Evolutionary conservation across 306 rosid species (phyloP).

Genomic region (Sechiopsis laciniata): DNA sequence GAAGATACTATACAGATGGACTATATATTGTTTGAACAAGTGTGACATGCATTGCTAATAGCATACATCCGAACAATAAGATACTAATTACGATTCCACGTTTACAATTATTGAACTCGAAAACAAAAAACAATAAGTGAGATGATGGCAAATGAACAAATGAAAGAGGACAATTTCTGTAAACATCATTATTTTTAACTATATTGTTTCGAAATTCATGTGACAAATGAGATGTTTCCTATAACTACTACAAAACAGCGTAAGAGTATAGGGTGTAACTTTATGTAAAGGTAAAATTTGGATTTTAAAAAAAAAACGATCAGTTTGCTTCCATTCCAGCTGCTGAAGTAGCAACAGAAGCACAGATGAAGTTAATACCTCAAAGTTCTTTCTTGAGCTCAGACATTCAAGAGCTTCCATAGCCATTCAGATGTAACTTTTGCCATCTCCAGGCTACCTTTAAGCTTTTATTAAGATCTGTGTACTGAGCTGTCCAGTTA

Average conservation of each 20-base stretch:
- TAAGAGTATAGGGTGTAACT: not conserved
- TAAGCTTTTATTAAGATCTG: constrained; percentile 65
- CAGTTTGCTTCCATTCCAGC: not conserved
- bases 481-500: constrained; percentile 70
- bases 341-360: constrained; percentile 20
- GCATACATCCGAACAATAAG: too few relatives aligned
- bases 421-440: constrained; percentile 61
- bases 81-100: too few relatives aligned
- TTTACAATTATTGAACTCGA: too few relatives aligned
- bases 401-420: constrained; percentile 29
- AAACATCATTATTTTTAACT: constrained; percentile 22
- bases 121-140: too few relatives aligned
- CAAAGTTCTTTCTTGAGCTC: not conserved
- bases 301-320: not conserved
- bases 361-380: not conserved
- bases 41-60: too few relatives aligned
- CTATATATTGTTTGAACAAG: too few relatives aligned
- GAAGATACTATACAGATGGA: too few relatives aligned
- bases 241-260: not conserved
- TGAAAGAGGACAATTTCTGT: constrained; percentile 25
- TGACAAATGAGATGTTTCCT: constrained; percentile 18
- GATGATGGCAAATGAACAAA: not conserved
- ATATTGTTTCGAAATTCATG: constrained; percentile 6
- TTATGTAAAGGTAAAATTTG: constrained; percentile 14
- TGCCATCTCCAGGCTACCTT: constrained; percentile 87